These are phyloP conservation scores for Holtermannia corniformis DNA, from an alignment of 768 basidiomycete species.

Conservation along the genomic window DNA sequence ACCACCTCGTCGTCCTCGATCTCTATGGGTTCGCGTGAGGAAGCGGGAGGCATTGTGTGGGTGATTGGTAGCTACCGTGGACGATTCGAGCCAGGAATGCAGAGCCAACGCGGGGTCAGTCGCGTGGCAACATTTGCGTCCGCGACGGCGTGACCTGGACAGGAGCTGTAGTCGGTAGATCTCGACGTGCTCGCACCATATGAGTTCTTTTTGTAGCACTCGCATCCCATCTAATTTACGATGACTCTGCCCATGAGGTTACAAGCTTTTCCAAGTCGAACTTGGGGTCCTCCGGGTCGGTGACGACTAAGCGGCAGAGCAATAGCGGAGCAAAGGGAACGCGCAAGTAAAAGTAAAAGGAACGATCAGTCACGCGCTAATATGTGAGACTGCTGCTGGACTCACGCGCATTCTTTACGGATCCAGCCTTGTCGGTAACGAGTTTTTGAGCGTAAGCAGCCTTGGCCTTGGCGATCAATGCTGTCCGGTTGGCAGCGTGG, in stretches of 20 bases:
- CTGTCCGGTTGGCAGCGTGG: constrained; percentile 50
- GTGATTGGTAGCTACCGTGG: neutral
- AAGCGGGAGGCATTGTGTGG: constrained; percentile 33
- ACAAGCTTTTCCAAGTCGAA: constrained; percentile 90
- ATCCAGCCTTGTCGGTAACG: constrained; percentile 30
- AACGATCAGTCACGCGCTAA: neutral
- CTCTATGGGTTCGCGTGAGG: constrained; percentile 63
- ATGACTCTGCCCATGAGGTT: constrained; percentile 32
- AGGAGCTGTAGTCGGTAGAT: no score
- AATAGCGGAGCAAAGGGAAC: neutral
- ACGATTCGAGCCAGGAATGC: no score
- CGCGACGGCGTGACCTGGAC: no score
- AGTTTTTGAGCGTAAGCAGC: constrained; percentile 68
- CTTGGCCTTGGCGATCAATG: constrained; percentile 74
- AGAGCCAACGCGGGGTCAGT: no score
- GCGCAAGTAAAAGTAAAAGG: neutral
- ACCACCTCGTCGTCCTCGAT: constrained; percentile 52
- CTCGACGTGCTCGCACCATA: no score
- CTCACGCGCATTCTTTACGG: constrained; percentile 45
- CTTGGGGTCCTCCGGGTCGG: constrained; percentile 86
- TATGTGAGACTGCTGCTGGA: neutral
- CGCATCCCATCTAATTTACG: no score
- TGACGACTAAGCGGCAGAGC: constrained; percentile 57
- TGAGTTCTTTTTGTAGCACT: no score
- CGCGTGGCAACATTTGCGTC: no score